Percentiles rank a stretch among this genome's conserved stretches.
These are phyloP conservation scores for Symbiodinium natans DNA, from an alignment of 73 alveolate genomes.

Conservation along the genomic window DNA sequence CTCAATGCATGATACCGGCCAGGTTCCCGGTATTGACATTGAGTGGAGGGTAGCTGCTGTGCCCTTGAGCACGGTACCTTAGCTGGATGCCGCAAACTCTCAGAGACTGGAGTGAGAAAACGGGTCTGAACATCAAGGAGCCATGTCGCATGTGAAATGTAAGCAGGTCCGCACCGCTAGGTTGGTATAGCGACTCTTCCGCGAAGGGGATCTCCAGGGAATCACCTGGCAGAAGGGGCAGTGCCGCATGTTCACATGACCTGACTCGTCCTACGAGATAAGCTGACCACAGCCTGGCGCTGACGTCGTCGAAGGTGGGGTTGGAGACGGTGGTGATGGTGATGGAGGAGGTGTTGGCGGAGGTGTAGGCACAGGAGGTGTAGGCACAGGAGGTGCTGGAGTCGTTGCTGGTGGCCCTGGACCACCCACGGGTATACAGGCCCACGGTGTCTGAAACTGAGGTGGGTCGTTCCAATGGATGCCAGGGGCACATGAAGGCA, in stretches of 20 bases:
- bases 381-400: background rate
- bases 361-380: slow-evolving; percentile 27
- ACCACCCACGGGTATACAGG: slow-evolving; percentile 50
- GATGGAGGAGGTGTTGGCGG: slow-evolving; percentile 6
- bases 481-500: slow-evolving; percentile 25
- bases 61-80: slow-evolving; percentile 92
- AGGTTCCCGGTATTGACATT: slow-evolving; percentile 89
- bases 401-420: slow-evolving; percentile 20
- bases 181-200: slow-evolving; percentile 18
- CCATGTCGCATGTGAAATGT: slow-evolving; percentile 79
- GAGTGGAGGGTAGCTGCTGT: slow-evolving; percentile 51
- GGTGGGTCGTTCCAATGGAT: slow-evolving; percentile 82
- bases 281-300: background rate
- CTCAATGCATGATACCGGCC: slow-evolving; percentile 59
- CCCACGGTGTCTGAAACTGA: slow-evolving; percentile 23
- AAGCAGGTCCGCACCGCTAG: slow-evolving; percentile 66
- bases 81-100: too few species aligned
- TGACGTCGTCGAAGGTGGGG: slow-evolving; percentile 17
- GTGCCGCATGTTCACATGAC: background rate
- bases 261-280: background rate
- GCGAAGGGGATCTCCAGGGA: slow-evolving; percentile 63
- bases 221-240: background rate
- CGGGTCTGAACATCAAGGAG: background rate
- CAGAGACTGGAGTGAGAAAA: too few species aligned
- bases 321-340: background rate